Base-by-base conservation (phyloP, 2,329 filamentous ascomycete species). In the Fusarium devonianum region DNA sequence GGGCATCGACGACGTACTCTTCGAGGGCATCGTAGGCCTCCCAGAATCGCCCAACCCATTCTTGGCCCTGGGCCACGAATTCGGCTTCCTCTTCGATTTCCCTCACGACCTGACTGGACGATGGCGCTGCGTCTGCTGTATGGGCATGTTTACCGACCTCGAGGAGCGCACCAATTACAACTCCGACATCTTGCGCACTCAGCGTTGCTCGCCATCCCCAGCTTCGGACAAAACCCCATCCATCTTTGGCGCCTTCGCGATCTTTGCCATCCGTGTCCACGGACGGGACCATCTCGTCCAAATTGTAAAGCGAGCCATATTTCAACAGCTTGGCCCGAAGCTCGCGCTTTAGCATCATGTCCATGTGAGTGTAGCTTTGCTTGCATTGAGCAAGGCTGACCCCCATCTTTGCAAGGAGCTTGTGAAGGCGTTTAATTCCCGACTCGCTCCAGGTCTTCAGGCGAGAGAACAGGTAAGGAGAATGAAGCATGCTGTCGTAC, bases 401-500 rank as follows among this genome's bases (percentile, higher is more conserved):
- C 22, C 94, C 94, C 93, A 99, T 99, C 73, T 97, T 99, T 32
- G 94, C 94, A 3, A 99, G 81, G 1, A 99, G 81, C 69, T 97
- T 97, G 71, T 97, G 90, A 14, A 99, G 78, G 40, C 93, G 84
- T 70, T 95, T 96, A 42, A 90, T 82, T 3, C 94, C 94, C 39
- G 82, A 83, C 55, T 97, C 94, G 52, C 87, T 95, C 93, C 94
- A 99, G 35, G 96, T 92, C 71, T 95, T 93, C 34, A 99, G 80
- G 22, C 91, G 84, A 4, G 93, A 90, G 51, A 95, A 93, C 4
- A 99, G 83, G 67, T 97, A 97, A 0, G 93, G 92, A 0, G 92
- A 97, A 70, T 99, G 94, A 10, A 97, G 81, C 94, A 99, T 97
- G 70, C 92, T 96, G 67, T 99, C 94, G 71, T 97, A 97, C 11